These are phyloP conservation scores for Seminavis robusta DNA, from an alignment of 108 stramenopile species.

Conservation along the genomic window DNA sequence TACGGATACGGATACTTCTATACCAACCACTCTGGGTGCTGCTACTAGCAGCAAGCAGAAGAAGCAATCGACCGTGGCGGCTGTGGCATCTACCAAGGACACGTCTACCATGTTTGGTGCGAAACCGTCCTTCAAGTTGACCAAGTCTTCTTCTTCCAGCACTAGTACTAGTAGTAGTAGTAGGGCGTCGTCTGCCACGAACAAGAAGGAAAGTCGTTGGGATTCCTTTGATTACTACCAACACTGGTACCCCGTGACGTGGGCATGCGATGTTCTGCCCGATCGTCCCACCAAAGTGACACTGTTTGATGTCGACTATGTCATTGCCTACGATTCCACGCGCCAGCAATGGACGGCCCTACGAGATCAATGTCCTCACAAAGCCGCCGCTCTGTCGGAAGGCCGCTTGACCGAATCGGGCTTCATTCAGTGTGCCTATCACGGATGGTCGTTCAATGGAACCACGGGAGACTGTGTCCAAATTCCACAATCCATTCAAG, in stretches of 20 bases:
- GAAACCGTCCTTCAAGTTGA: too few relatives aligned
- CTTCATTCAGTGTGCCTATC: slow-evolving; percentile 64
- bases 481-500: slow-evolving; percentile 49
- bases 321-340: slow-evolving; percentile 36
- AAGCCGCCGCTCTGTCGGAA: slow-evolving; percentile 51
- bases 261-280: slow-evolving; percentile 51
- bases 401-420: slow-evolving; percentile 54
- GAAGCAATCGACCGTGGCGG: not conserved
- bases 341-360: slow-evolving; percentile 27
- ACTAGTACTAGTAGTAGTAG: slow-evolving; percentile 7
- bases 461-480: slow-evolving; percentile 44
- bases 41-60: too few relatives aligned
- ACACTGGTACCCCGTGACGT: slow-evolving; percentile 66
- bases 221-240: slow-evolving; percentile 50
- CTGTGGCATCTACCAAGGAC: too few relatives aligned
- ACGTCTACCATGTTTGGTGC: too few relatives aligned
- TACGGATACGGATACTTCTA: too few relatives aligned
- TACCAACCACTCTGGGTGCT: too few relatives aligned
- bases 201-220: slow-evolving; percentile 14
- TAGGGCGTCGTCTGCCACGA: not conserved
- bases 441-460: slow-evolving; percentile 71
- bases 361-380: slow-evolving; percentile 62
- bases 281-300: slow-evolving; percentile 55
- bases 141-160: too few relatives aligned
- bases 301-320: slow-evolving; percentile 71